Conservation (phyloP, 1,139 yeast species). For the Candida sp. region DNA sequence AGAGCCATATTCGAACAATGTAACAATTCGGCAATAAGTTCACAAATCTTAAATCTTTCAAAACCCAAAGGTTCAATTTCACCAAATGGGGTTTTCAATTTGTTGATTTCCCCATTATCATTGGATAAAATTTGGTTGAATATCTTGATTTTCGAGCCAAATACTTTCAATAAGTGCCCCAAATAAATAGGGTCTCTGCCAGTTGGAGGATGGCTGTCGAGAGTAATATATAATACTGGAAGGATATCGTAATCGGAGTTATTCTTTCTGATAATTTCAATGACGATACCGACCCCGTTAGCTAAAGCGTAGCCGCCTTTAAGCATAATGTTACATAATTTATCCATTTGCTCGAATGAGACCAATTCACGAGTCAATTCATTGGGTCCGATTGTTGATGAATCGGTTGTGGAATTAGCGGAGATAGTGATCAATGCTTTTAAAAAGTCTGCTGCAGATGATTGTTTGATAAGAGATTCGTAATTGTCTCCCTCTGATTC, state of each 20-base stretch:
- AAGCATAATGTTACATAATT: conserved; percentile 78
- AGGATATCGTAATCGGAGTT: conserved; percentile 93
- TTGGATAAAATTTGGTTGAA: conserved; percentile 45
- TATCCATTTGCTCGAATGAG: conserved; percentile 60
- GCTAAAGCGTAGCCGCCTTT: conserved; percentile 90
- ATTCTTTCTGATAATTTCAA: conserved; percentile 92
- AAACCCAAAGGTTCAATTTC: conserved; percentile 85
- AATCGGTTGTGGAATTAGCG: conserved; percentile 74
- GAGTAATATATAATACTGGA: conserved; percentile 81
- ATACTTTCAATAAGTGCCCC: conserved; percentile 80
- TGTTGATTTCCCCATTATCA: conserved; percentile 14
- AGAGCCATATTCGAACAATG: conserved; percentile 98
- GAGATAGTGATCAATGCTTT: conserved; percentile 49
- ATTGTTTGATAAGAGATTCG: conserved; percentile 38
- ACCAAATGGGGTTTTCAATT: conserved; percentile 55
- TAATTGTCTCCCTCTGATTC: conserved; percentile 27
- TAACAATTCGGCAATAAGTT: conserved; percentile 84
- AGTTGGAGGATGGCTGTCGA: conserved; percentile 92
- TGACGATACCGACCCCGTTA: conserved; percentile 94
- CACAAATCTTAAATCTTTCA: conserved; percentile 93
- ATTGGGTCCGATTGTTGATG: conserved; percentile 93
- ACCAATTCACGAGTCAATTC: conserved; percentile 91
- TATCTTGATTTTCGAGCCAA: conserved; percentile 70
- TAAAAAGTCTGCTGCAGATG: conserved; percentile 46
- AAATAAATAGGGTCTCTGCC: conserved; percentile 94